Conservation (phyloP, 2,329 filamentous ascomycete genomes). For the Pseudocercospora cruenta region DNA sequence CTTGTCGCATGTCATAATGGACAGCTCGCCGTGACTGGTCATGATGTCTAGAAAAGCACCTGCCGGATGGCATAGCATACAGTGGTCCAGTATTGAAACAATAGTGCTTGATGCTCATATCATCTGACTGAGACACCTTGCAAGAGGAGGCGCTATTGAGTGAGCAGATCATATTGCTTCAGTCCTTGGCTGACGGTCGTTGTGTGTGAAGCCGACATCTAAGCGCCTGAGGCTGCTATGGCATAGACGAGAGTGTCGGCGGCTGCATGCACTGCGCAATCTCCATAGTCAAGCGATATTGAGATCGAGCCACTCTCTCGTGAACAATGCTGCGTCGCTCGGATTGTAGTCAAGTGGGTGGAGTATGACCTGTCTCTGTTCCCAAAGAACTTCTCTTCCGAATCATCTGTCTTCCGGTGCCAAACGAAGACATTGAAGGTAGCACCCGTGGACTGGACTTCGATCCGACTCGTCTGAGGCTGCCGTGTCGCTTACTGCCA, state of each 20-base stretch:
- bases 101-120: neutral
- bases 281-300: neutral
- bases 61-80: neutral
- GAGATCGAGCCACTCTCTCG: neutral
- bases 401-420: neutral
- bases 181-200: neutral
- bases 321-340: neutral
- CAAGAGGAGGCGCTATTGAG: slow-evolving; percentile 5
- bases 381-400: neutral
- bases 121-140: slow-evolving; percentile 2
- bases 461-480: neutral
- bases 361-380: neutral
- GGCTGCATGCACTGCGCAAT: neutral
- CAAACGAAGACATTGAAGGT: neutral
- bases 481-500: neutral
- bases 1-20: neutral
- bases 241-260: neutral
- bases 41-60: neutral
- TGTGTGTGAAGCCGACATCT: neutral
- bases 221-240: slow-evolving; percentile 1
- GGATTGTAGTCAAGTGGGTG: neutral
- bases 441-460: neutral
- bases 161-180: neutral
- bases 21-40: neutral
- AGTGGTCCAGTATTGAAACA: neutral